A percentile compares a stretch with the other conserved stretches of the same genome.
phyloP scores from a whole-genome alignment of 2,329 filamentous ascomycete species.

The Colletotrichum viniferum region DNA sequence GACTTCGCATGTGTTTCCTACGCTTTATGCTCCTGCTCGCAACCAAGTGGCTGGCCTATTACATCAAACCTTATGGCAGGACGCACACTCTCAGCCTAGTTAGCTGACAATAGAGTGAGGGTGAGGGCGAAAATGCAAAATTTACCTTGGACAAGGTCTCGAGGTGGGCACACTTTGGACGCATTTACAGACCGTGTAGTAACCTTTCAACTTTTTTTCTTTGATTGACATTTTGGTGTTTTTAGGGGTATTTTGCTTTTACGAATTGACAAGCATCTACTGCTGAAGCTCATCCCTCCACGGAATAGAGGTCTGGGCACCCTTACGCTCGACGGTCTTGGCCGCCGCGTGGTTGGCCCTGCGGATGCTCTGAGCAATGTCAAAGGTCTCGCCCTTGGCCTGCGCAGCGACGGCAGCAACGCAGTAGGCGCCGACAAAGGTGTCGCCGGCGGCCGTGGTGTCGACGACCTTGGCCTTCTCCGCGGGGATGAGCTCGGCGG shows the following conservation, averaged over 20 bases:
- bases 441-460: conserved; percentile 93
- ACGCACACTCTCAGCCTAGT: background rate
- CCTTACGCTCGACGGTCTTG: conserved; percentile 45
- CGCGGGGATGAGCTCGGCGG: conserved; percentile 60
- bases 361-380: conserved; percentile 59
- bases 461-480: conserved; percentile 80
- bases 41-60: background rate
- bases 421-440: conserved; percentile 89
- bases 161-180: background rate
- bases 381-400: conserved; percentile 39
- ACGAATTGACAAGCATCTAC: background rate
- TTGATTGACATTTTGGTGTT: background rate
- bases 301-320: conserved; percentile 48
- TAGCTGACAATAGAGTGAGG: background rate
- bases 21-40: background rate
- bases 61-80: background rate
- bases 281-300: conserved; percentile 44
- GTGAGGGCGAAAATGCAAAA: background rate
- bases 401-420: conserved; percentile 66
- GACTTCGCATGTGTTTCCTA: background rate
- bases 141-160: background rate
- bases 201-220: background rate
- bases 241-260: background rate
- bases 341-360: conserved; percentile 57
- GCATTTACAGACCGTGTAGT: background rate